Evolutionary conservation across 495 filamentous ascomycete species (phyloP), one percentile per base, ranked within the genome.

Genomic region (Talaromyces nanjingensis): DNA sequence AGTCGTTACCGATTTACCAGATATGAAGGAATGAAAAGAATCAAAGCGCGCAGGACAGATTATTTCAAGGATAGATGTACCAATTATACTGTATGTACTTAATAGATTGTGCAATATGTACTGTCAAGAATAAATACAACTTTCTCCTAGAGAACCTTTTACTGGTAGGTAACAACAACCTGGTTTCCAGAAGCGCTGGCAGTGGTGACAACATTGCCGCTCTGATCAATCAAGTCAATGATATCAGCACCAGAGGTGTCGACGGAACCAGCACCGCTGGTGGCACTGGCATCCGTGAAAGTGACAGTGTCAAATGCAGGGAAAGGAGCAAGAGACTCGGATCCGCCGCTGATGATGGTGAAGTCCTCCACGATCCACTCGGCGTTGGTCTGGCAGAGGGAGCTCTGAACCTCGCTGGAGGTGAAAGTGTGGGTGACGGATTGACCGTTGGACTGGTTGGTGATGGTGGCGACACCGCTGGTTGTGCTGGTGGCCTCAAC

Each of bases 331-430:
- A 81, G 73, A 8, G 62, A 22, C 59, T 68, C 69, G 18, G 79
- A 79, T 22, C 45, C 60, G 29, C 60, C 45, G 24, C 31, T 47
- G 47, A 62, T 62, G 2, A 73, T 67, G 62, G 81, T 75, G 66
- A 83, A 87, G 64, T 87, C 85, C 76, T 88, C 86, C 29, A 88
- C 82, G 63, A 88, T 87, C 86, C 84, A 88, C 63, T 88, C 86
- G 14, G 81, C 85, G 65, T 88, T 87, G 59, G 74, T 67, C 45
- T 75, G 73, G 61, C 70, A 74, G 33, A 81, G 69, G 11, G 73
- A 76, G 24, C 76, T 75, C 20, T 64, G 59, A 3, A 71, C 37
- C 33, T 57, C 52, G 29, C 14, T 20, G 1, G 70, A 68, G 9
- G 69, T 74, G 53, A 88, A 76, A 3, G 75, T 78, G 70, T 86